Evolutionary conservation across 768 basidiomycete species (phyloP), one percentile per base, ranked within the genome.

Genomic region (Holtermanniella nyarrowii): DNA sequence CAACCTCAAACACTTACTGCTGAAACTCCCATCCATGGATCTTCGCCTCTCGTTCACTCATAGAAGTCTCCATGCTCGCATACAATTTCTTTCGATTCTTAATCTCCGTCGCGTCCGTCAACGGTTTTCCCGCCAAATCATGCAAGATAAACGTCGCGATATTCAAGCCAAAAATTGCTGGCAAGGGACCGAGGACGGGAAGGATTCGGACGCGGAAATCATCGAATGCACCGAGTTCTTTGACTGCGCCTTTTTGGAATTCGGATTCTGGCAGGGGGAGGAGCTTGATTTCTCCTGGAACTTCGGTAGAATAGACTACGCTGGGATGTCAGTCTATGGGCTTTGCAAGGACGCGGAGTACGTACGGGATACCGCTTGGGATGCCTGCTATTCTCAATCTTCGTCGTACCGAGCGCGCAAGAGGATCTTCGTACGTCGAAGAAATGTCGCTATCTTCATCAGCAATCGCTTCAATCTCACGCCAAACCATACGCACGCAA

Each of bases 261-360:
- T 97, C 90, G 58, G 89, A 86, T 52, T 95, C 88, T 0, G 87
- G 80, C 0, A 97, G 76, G 2, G 93, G 95, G 11, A 96, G 79
- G 2, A 97, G 76, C 60, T 85, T 85, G 49, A 97, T 81, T 53
- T 90, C 84, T 2, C 84, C 78, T 0, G 89, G 89, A 5, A 88
- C 85, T 70, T 97, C 95, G 11, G 91, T 95, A 3, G 89, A 93
- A 72, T 93, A 97, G 11, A 96, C 88, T 11, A 91, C 89, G 4
- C 66, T 87, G 85, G 49, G 86, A 23, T 77, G 62, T 31, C 82
- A 76, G 31, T 37, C n/a, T n/a, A 16, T 16, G 31, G 31, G 31
- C n/a, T 37, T 37, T 16, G 31, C 10, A 37, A 16, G 31, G 31
- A 37, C 7, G 31, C 3, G 24, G 2, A 12, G 18, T n/a, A 69